Evolutionary conservation across 306 rosid species (phyloP), one percentile per base, ranked within the genome.

Genomic region (Prunus fruticosa): DNA sequence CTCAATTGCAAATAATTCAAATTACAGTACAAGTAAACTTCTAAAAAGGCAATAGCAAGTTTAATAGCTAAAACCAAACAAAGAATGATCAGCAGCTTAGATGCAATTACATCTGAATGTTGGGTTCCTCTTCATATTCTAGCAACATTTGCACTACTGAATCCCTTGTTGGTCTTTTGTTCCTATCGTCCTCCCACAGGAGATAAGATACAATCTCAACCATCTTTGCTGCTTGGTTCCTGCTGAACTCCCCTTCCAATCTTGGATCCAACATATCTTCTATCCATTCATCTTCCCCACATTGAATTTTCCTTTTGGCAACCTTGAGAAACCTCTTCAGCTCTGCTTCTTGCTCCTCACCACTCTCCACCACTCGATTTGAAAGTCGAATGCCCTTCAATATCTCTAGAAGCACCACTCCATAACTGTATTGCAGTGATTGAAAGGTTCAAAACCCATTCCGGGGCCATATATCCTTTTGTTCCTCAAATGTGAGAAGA

Each of bases 391-490:
- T 22, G 10, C 22, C 58, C 58, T 19, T 87, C 41, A 82, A 22
- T 57, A 84, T 84, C 75, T 86, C 90, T 73, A 88, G 47, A 11
- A 84, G 64, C 45, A 88, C 87, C 52, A 86, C 70, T 18, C 90
- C 89, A 7, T 78, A 88, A 54, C 90, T 86, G 50, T 80, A 88
- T 85, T 15, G 88, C 69, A 3, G 93, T 82, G 14, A 89, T 82
- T 22, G 84, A 78, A 7, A 58, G 75, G 38, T 86, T 86, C 11
- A 73, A 81, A n/a, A 81, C 41, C 93, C 90, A 86, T 69, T 88
- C 93, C 2, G 89, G 87, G 20, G 93, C 89, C 81, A 86, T 86
- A 22, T 84, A 89, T 0, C 87, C 88, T 73, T 82, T 67, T 3
- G 88, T 82, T 11, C 91, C 87, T 23, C 85, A 25, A 63, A 73